Base-by-base conservation (phyloP, 192 early-diverging fungal genomes). In the Backusella sp. region DNA sequence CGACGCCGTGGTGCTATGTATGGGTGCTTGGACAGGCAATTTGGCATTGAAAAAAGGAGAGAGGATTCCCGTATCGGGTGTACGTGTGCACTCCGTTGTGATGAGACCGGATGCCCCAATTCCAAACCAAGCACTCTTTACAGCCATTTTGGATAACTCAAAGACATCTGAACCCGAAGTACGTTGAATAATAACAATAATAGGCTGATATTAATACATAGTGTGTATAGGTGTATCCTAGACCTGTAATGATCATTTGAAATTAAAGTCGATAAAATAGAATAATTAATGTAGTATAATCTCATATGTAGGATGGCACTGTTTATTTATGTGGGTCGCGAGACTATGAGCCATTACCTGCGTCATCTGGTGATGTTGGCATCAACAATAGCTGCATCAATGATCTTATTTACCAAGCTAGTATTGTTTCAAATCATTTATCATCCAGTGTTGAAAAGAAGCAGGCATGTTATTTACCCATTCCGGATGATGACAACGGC, bases 391-490 rank as follows among this genome's bases (percentile, higher is more conserved):
- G 66, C 14, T 19, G 76, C 79, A 19, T 80, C 70, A 12, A 68
- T 15, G 23, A 76, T 56, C 32, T 69, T 86, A 36, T 68, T 74
- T 30, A 52, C 53, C 19, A 67, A 52, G 6, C 30, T 79, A 37
- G 84, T 85, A 35, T 76, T 76, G 7, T 70, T 79, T 52, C 66
- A 80, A 53, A 21, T n/a, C 21, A 32, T 21, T 21, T 73, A 69
- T 2, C 36, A 46, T 23, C 56, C 74, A 30, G 7, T 73, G n/a
- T 36, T 84, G 7, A 30, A 77, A 26, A 66, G 37, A 9, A 72
- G 68, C 79, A 86, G 75, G 79, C 82, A 19, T 83, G 84, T 52
- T 86, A 81, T 69, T 68, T 86, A 36, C 85, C 85, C n/a, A 79
- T 81, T 44, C 75, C 80, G 3, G 53, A 67, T 26, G 78, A 84